Conservation (phyloP, 768 basidiomycete species). For the Lentinus tigrinus region DNA sequence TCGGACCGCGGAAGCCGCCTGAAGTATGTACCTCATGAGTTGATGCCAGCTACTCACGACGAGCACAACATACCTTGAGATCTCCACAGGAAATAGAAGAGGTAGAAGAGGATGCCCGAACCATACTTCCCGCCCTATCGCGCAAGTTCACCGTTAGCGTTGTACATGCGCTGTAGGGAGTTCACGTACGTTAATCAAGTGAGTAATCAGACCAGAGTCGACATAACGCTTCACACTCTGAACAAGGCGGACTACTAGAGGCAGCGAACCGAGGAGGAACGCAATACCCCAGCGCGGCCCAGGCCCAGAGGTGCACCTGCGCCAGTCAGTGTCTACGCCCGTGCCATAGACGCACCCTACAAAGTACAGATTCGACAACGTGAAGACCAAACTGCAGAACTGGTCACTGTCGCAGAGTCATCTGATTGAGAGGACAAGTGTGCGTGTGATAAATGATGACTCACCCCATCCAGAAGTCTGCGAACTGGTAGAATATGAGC, state of each 20-base stretch:
- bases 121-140: conserved; percentile 82
- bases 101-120: conserved; percentile 59
- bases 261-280: conserved; percentile 60
- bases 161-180: background rate
- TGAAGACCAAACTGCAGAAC: conserved; percentile 76
- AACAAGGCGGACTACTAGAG: conserved; percentile 72
- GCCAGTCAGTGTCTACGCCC: conserved; percentile 47
- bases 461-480: conserved; percentile 90
- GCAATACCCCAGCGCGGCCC: conserved; percentile 60
- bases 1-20: conserved; percentile 40
- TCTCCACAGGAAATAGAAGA: conserved; percentile 80
- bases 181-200: conserved; percentile 79
- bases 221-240: conserved; percentile 87
- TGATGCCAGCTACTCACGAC: background rate
- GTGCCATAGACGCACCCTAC: conserved; percentile 71
- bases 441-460: conserved; percentile 14
- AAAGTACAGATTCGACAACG: conserved; percentile 70
- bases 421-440: background rate
- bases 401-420: conserved; percentile 56
- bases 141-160: background rate
- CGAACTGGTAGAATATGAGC: conserved; percentile 46
- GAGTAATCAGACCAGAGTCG: conserved; percentile 72
- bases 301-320: conserved; percentile 40
- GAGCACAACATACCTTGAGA: conserved; percentile 44
- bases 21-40: conserved; percentile 1